Evolutionary conservation across 73 alveolate genomes (phyloP).

Genomic region (Paramecium sexaurelia): DNA sequence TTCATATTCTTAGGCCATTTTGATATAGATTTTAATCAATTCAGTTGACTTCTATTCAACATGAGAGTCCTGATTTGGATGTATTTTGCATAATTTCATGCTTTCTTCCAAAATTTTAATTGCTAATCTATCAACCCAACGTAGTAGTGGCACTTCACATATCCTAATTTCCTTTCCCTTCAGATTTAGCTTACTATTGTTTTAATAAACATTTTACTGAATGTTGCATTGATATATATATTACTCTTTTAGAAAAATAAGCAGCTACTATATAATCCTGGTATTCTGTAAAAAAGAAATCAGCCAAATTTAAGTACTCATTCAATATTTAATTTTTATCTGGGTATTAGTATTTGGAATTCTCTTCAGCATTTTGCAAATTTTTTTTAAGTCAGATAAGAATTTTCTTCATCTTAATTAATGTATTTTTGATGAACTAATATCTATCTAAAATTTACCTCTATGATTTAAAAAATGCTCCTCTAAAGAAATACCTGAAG

Average conservation of each 20-base stretch:
- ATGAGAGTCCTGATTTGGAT: background rate
- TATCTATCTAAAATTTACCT: background rate
- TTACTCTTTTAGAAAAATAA: constrained; percentile 61
- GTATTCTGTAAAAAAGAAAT: constrained; percentile 48
- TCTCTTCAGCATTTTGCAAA: constrained; percentile 57
- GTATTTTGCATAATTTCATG: constrained; percentile 54
- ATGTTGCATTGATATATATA: constrained; percentile 38
- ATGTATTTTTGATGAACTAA: constrained; percentile 2
- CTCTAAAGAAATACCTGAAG: constrained; percentile 26
- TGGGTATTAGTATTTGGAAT: constrained; percentile 43
- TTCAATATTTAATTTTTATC: constrained; percentile 54
- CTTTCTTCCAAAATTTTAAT: constrained; percentile 56
- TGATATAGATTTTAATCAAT: constrained; percentile 57
- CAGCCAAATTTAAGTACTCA: constrained; percentile 64
- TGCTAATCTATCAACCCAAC: constrained; percentile 62
- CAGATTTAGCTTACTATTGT: constrained; percentile 29
- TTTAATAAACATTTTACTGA: background rate
- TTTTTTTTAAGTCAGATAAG: constrained; percentile 48
- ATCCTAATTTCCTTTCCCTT: constrained; percentile 68
- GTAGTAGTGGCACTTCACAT: constrained; percentile 61
- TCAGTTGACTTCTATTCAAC: constrained; percentile 62
- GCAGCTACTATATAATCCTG: constrained; percentile 62
- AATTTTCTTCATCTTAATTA: constrained; percentile 59
- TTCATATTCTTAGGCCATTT: constrained; percentile 64
- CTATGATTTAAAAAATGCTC: constrained; percentile 33